Base-by-base conservation (phyloP, 148 eudicot species). In the Cornus suecica region DNA sequence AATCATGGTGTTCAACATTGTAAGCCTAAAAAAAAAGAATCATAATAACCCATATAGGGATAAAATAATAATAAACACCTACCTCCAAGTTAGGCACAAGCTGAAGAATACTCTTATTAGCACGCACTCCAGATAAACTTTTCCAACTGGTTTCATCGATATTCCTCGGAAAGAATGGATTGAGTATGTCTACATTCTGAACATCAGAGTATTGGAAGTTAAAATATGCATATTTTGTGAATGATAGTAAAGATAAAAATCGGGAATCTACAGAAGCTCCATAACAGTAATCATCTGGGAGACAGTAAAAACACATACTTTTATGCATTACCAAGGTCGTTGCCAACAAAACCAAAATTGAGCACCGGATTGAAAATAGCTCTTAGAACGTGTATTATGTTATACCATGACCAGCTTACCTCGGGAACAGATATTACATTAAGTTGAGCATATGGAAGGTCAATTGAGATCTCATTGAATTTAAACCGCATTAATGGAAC, bases 81-180 rank as follows among this genome's bases (percentile, higher is more conserved):
- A 88, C 94, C 91, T 85, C 82, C 58, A 86, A 27, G 72, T 86
- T 79, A 14, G 94, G 91, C 27, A 90, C 78, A 75, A 83, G 85
- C 77, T 68, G 88, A 79, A 90, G 94, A 75, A 90, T 85, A 81
- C 87, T 75, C 69, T 76, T 71, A 61, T 88, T 90, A 23, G 81
- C 91, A 81, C 83, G 87, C 34, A 90, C 88, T 65, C 88, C 91
- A 65, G 91, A 90, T 72, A 90, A 70, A 79, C 90, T 84, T 74
- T 72, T 84, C 89, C 87, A 84, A 65, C 94, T 88, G 65, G 81
- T 88, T 60, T 86, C 94, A 81, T 90, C 91, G 65, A 90, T 82
- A 76, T 80, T 73, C 69, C 56, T 64, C 73, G 79, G 60, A 54
- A 81, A 81, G 28, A 63, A 77, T 8, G 87, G 87, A 65, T 88